These are phyloP conservation scores for Catharanthus roseus DNA, from an alignment of 257 asterid species.

Conservation along the genomic window DNA sequence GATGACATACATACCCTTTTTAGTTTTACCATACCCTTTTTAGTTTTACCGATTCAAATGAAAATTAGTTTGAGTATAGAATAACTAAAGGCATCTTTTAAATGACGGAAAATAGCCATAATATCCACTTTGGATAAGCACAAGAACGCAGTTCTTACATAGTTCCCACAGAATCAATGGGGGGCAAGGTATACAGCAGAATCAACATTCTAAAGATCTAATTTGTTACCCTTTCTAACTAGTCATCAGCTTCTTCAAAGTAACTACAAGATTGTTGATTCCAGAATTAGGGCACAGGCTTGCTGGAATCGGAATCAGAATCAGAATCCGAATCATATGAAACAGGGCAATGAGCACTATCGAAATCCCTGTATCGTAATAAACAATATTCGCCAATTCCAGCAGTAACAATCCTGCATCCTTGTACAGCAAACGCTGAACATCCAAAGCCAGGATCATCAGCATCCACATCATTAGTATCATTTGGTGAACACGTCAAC, in stretches of 20 bases:
- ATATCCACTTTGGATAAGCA: too few relatives aligned
- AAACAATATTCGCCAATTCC: slow-evolving; percentile 10
- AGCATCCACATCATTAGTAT: too few relatives aligned
- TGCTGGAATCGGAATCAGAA: slow-evolving; percentile 23
- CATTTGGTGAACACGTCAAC: slow-evolving; percentile 23
- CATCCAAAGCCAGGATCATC: slow-evolving; percentile 43
- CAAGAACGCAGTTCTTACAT: too few relatives aligned
- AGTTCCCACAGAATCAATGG: too few relatives aligned
- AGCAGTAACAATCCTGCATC: slow-evolving; percentile 52
- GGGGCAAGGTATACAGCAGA: too few relatives aligned
- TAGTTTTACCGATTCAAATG: too few relatives aligned
- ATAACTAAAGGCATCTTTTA: too few relatives aligned
- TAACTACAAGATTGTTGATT: slow-evolving; percentile 25
- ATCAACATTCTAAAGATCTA: background rate
- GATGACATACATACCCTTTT: too few relatives aligned
- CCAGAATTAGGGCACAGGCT: slow-evolving; percentile 53
- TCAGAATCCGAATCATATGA: too few relatives aligned
- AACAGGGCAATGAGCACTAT: slow-evolving; percentile 26
- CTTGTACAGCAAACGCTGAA: slow-evolving; percentile 59
- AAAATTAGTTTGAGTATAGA: too few relatives aligned
- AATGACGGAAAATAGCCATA: too few relatives aligned
- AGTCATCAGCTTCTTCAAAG: slow-evolving; percentile 29
- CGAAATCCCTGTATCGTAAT: slow-evolving; percentile 42
- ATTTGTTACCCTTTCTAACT: background rate
- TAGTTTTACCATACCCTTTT: too few relatives aligned